phyloP scores from a whole-genome alignment of 495 filamentous ascomycete species.

The Bombardia bombarda region DNA sequence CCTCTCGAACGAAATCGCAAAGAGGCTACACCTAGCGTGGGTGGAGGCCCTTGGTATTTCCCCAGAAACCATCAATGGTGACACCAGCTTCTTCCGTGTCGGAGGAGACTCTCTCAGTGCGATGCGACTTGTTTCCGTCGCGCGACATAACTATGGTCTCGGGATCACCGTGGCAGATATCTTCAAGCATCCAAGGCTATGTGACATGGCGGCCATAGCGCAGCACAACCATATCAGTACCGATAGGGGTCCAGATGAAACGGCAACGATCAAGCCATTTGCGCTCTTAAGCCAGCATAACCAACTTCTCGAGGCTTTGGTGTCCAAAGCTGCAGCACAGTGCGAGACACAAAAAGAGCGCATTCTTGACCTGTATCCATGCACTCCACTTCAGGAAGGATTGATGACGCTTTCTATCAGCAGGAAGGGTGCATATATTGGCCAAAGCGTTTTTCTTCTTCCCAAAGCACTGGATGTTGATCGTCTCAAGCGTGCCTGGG shows the following conservation, averaged over 20 bases:
- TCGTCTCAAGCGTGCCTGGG: constrained; percentile 42
- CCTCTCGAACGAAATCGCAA: constrained; percentile 21
- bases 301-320: constrained; percentile 10
- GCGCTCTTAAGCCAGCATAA: constrained; percentile 30
- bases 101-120: constrained; percentile 45
- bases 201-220: constrained; percentile 22
- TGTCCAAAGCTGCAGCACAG: constrained; percentile 38
- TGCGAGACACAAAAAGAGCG: constrained; percentile 33
- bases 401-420: constrained; percentile 37
- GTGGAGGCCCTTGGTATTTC: constrained; percentile 32
- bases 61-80: constrained; percentile 22
- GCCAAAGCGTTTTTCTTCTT: constrained; percentile 35
- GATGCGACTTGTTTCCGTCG: constrained; percentile 40
- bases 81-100: constrained; percentile 39
- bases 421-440: constrained; percentile 32
- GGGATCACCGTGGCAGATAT: constrained; percentile 29
- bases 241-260: neutral
- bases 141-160: constrained; percentile 22
- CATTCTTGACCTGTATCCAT: constrained; percentile 53
- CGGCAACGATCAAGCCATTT: constrained; percentile 31
- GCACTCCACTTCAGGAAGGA: constrained; percentile 47
- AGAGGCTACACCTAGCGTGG: constrained; percentile 38
- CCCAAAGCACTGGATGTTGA: constrained; percentile 28
- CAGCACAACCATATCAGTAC: neutral
- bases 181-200: constrained; percentile 24